Percentiles rank a stretch among this genome's conserved stretches.
These are phyloP conservation scores for Dysphania ambrosioides DNA, from an alignment of 148 eudicot species.

Conservation along the genomic window DNA sequence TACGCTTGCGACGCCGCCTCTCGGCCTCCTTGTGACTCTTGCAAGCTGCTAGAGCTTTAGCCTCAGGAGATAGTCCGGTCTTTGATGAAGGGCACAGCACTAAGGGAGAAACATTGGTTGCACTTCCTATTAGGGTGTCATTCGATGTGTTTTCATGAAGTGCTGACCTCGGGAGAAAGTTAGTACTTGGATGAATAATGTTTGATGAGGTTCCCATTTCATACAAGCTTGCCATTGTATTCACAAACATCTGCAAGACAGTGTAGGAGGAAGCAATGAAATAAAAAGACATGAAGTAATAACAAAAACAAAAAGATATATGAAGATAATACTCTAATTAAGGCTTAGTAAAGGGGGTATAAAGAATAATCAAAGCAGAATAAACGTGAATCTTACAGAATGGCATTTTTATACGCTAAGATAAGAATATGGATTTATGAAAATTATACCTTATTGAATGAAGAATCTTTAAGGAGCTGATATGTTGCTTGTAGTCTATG, in stretches of 20 bases:
- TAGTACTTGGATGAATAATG: constrained; percentile 21
- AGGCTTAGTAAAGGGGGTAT: neutral
- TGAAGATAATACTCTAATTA: neutral
- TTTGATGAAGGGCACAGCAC: constrained; percentile 27
- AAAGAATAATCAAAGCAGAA: neutral
- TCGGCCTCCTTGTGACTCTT: constrained; percentile 88
- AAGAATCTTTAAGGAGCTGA: neutral
- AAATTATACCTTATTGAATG: neutral
- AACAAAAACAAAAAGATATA: neutral
- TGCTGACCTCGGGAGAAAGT: neutral
- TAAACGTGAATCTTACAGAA: neutral
- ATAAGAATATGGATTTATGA: too few relatives aligned
- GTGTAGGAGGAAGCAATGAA: neutral
- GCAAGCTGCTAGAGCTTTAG: constrained; percentile 57
- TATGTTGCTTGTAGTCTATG: neutral
- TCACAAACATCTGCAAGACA: constrained; percentile 24
- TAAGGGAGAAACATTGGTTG: constrained; percentile 12
- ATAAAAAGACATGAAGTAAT: neutral
- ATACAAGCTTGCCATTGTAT: constrained; percentile 33
- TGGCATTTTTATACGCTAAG: neutral
- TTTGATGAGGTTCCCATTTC: constrained; percentile 38
- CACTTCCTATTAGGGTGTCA: constrained; percentile 10
- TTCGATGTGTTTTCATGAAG: constrained; percentile 2
- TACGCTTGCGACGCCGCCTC: constrained; percentile 69
- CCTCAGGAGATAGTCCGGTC: constrained; percentile 33